Conservation (phyloP, 305 asterid genomes). For the Solanum hybrid region DNA sequence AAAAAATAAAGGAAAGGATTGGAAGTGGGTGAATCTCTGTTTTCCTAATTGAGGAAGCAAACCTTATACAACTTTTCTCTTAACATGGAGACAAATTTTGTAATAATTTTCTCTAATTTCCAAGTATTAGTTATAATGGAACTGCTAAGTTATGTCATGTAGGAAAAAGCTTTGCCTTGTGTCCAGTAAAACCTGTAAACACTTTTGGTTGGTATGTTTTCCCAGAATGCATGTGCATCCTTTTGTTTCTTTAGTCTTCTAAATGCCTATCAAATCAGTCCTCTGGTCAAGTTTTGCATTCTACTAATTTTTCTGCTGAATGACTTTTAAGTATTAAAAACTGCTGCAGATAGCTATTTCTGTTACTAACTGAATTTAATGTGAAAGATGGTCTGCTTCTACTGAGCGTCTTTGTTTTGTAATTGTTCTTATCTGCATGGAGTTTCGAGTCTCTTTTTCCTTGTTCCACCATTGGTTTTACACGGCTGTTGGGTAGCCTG, state of each 20-base stretch:
- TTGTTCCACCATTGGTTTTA: neutral
- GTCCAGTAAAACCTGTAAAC: neutral
- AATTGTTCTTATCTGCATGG: neutral
- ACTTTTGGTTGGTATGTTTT: neutral
- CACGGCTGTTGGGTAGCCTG: neutral
- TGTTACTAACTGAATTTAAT: neutral
- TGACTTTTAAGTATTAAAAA: neutral
- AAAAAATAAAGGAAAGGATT: neutral
- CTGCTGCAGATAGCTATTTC: neutral
- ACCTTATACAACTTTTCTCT: neutral
- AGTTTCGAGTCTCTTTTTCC: neutral
- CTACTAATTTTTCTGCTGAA: neutral
- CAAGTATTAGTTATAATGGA: neutral
- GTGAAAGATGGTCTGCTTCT: neutral
- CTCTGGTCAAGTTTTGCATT: neutral
- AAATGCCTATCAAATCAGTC: neutral
- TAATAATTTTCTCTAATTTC: neutral
- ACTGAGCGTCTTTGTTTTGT: neutral
- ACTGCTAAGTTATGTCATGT: neutral
- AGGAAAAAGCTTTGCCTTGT: constrained; percentile 1
- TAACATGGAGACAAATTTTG: neutral
- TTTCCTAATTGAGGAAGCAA: neutral
- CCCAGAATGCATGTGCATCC: neutral
- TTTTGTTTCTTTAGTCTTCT: neutral
- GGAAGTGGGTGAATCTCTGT: neutral